These are phyloP conservation scores for Trichoderma asperelloides DNA, from an alignment of 495 filamentous ascomycete species.

Conservation along the genomic window DNA sequence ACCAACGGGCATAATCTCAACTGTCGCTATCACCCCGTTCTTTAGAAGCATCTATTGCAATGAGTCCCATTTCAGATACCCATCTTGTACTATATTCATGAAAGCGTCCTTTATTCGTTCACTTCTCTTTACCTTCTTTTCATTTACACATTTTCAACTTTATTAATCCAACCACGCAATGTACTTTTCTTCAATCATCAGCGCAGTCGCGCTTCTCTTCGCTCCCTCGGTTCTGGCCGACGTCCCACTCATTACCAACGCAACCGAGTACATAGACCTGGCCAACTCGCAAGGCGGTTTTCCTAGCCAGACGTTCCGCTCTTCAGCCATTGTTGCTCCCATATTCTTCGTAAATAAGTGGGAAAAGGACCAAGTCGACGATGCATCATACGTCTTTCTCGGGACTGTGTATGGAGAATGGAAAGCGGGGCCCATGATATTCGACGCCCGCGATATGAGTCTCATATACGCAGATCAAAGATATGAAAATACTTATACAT, in stretches of 20 bases:
- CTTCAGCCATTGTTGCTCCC: constrained; percentile 28
- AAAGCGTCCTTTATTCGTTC: neutral
- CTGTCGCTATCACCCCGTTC: neutral
- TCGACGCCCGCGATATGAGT: constrained; percentile 14
- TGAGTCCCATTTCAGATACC: neutral
- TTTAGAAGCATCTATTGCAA: neutral
- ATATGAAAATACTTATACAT: constrained; percentile 5
- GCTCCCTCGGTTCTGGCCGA: neutral
- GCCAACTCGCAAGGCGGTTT: constrained; percentile 26
- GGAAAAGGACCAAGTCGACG: constrained; percentile 26
- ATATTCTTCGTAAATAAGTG: constrained; percentile 28
- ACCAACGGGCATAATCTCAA: neutral
- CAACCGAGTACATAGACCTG: neutral
- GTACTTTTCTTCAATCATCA: neutral
- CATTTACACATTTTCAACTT: neutral
- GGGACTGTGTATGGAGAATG: constrained; percentile 11
- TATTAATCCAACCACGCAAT: neutral
- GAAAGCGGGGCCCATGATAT: constrained; percentile 12
- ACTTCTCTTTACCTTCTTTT: neutral
- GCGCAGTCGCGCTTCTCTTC: neutral
- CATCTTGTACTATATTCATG: neutral
- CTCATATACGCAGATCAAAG: constrained; percentile 16
- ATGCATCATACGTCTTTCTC: constrained; percentile 30
- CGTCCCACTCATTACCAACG: neutral
- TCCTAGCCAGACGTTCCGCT: constrained; percentile 32